A percentile compares a stretch with the other conserved stretches of the same genome.
These are phyloP conservation scores for Syzygium syzygioides DNA, from an alignment of 441 rosid species.

Conservation along the genomic window DNA sequence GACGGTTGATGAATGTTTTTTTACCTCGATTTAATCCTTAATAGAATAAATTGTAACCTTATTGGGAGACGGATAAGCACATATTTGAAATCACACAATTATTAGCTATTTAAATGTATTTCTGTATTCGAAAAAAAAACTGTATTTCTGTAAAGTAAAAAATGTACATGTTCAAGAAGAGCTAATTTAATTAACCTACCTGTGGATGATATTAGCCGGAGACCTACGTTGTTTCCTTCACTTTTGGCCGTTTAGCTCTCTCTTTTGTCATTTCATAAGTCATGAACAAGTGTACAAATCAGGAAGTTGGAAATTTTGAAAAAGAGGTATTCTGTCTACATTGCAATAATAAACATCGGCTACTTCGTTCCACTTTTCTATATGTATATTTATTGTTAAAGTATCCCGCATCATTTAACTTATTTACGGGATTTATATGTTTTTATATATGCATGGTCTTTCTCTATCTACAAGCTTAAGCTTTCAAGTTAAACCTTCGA, in stretches of 20 bases:
- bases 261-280: background rate
- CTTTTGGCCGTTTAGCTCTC: background rate
- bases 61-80: background rate
- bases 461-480: too few species aligned
- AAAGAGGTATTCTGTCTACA: background rate
- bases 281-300: background rate
- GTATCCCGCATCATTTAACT: background rate
- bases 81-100: background rate
- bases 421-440: background rate
- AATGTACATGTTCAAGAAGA: background rate
- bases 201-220: background rate
- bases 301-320: background rate
- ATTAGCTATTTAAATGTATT: background rate
- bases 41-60: background rate
- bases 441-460: background rate
- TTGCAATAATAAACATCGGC: accelerated
- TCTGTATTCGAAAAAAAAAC: background rate
- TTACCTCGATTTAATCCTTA: background rate
- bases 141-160: background rate
- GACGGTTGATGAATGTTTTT: background rate
- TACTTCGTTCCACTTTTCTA: background rate
- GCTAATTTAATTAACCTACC: background rate
- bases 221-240: background rate
- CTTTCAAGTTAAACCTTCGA: too few species aligned
- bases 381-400: background rate